Conservation (phyloP, 1,284 basidiomycete genomes). For the Wallemia ichthyophaga region DNA sequence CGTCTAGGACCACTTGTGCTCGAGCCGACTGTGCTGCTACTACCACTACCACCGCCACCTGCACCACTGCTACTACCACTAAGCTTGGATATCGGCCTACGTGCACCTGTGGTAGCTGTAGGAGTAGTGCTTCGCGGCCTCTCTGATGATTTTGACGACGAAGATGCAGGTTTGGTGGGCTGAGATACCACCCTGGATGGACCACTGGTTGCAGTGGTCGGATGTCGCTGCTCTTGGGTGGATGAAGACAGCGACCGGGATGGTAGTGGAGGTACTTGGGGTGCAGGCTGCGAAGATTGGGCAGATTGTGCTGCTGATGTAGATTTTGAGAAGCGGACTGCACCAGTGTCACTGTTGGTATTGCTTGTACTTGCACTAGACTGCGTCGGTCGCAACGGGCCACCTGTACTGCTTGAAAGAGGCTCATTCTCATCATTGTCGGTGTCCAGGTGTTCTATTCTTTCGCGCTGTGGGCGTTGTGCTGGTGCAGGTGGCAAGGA, state of each 20-base stretch:
- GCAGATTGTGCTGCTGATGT: neutral
- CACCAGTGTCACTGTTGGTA: neutral
- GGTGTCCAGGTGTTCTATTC: neutral
- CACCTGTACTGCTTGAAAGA: neutral
- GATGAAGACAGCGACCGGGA: neutral
- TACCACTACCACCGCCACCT: no score
- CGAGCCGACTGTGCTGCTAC: no score
- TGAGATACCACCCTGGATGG: neutral
- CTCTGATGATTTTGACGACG: neutral
- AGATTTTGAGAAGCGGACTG: neutral
- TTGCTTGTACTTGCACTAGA: neutral
- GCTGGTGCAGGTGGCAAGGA: neutral
- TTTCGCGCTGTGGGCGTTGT: neutral
- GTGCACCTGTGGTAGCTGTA: neutral
- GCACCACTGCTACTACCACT: neutral
- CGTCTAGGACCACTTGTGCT: neutral
- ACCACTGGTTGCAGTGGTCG: neutral
- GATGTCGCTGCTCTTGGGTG: neutral
- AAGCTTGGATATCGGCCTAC: neutral
- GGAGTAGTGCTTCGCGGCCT: neutral
- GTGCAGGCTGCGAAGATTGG: neutral
- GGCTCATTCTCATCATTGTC: neutral
- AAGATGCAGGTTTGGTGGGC: no score
- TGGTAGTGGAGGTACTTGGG: neutral
- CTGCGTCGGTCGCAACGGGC: neutral